Conservation (phyloP, 2,329 filamentous ascomycete species). For the Fusarium coffeatum region DNA sequence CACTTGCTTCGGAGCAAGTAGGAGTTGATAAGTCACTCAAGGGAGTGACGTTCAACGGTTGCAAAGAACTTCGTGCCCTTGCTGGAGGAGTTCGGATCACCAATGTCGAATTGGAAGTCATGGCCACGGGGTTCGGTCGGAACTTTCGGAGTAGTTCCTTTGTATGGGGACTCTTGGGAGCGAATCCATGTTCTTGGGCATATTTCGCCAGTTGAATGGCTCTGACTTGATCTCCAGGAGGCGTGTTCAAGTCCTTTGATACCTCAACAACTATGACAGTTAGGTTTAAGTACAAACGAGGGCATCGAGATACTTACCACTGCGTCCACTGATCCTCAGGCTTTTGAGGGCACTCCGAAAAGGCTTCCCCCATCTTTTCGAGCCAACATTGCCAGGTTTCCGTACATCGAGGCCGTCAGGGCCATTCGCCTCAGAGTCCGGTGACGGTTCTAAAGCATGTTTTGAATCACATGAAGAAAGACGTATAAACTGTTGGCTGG, state of each 20-base stretch:
- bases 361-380: slow-evolving; percentile 53
- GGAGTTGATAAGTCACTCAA: slow-evolving; percentile 38
- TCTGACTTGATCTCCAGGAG: slow-evolving; percentile 8
- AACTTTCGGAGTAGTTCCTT: slow-evolving; percentile 46
- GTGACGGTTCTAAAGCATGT: slow-evolving; percentile 16
- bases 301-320: slow-evolving; percentile 29
- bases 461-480: slow-evolving; percentile 30
- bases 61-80: slow-evolving; percentile 44
- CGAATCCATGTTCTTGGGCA: slow-evolving; percentile 9
- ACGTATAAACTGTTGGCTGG: slow-evolving; percentile 42
- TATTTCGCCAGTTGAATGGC: background rate
- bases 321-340: slow-evolving; percentile 48
- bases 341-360: slow-evolving; percentile 51
- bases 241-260: slow-evolving; percentile 26
- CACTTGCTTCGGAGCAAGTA: slow-evolving; percentile 46
- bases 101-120: slow-evolving; percentile 47
- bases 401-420: slow-evolving; percentile 19
- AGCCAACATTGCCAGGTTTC: slow-evolving; percentile 46
- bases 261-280: slow-evolving; percentile 41
- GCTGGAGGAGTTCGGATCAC: slow-evolving; percentile 42
- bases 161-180: slow-evolving; percentile 35
- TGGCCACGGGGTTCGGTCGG: slow-evolving; percentile 41
- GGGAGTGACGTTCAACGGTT: slow-evolving; percentile 34
- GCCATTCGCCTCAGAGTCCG: slow-evolving; percentile 6
- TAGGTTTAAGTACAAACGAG: background rate